phyloP scores from a whole-genome alignment of 2,329 filamentous ascomycete species.

The Coniella lustricola region DNA sequence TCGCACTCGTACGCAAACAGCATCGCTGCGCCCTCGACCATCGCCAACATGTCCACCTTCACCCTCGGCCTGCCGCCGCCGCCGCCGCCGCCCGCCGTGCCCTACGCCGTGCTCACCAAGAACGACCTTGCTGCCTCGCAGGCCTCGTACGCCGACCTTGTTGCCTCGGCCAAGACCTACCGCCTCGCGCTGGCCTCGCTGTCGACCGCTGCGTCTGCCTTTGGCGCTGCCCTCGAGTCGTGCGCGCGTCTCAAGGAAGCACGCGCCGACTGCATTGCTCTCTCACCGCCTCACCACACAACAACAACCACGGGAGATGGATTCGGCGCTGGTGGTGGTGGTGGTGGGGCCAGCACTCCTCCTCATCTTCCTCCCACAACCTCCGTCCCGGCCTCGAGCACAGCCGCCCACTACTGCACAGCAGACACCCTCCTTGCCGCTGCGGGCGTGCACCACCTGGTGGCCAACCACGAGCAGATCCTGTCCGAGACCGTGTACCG shows the following conservation, averaged over 20 bases:
- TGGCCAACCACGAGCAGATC: conserved; percentile 65
- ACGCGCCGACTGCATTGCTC: conserved; percentile 48
- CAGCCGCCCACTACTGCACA: conserved; percentile 49
- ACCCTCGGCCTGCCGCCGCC: conserved; percentile 52
- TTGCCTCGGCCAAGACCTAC: conserved; percentile 57
- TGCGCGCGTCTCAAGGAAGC: conserved; percentile 64
- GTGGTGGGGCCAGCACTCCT: conserved; percentile 15
- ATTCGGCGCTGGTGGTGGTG: neutral
- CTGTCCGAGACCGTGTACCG: conserved; percentile 62
- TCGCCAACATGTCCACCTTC: conserved; percentile 27
- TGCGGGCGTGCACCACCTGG: conserved; percentile 58
- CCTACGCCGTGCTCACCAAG: conserved; percentile 54
- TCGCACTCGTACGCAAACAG: conserved; percentile 47
- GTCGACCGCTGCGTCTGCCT: conserved; percentile 54
- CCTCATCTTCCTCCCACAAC: neutral
- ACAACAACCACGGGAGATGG: too few relatives aligned
- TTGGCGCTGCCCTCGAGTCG: conserved; percentile 58
- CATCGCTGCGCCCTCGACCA: neutral
- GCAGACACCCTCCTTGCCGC: conserved; percentile 56
- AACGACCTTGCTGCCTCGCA: conserved; percentile 57
- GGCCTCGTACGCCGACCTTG: conserved; percentile 53
- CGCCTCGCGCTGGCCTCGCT: conserved; percentile 54
- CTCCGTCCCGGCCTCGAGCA: conserved; percentile 24
- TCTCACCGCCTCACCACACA: conserved; percentile 18
- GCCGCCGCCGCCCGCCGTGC: conserved; percentile 49